These are phyloP conservation scores for Drechslerella dactyloides DNA, from an alignment of 2,329 filamentous ascomycete species.

Conservation along the genomic window DNA sequence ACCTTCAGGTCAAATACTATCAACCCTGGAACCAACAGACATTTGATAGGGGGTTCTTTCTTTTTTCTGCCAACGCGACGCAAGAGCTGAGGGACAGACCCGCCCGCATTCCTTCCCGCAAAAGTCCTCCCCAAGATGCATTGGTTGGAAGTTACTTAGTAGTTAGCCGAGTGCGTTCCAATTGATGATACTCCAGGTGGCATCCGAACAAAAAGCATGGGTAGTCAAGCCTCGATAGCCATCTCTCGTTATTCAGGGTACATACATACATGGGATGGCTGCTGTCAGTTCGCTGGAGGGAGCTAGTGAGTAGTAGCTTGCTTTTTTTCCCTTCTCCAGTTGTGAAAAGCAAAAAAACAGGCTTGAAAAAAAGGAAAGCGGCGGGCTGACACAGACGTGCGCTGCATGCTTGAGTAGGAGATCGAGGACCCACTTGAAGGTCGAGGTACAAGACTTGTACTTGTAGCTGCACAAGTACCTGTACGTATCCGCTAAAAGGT, in stretches of 20 bases:
- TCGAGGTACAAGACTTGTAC: constrained; percentile 13
- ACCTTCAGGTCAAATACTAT: too few relatives aligned
- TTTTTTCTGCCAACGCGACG: neutral
- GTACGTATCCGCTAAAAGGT: constrained; percentile 8
- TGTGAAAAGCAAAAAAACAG: constrained; percentile 9
- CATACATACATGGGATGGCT: neutral
- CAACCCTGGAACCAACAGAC: too few relatives aligned
- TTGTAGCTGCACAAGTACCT: constrained; percentile 33
- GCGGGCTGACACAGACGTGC: constrained; percentile 17
- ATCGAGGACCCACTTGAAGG: neutral
- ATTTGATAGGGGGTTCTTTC: too few relatives aligned
- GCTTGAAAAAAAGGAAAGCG: constrained; percentile 5
- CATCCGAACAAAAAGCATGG: neutral
- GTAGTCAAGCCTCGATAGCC: too few relatives aligned
- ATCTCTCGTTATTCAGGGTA: too few relatives aligned
- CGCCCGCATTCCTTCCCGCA: constrained; percentile 3
- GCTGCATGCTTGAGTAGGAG: constrained; percentile 18
- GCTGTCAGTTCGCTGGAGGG: neutral
- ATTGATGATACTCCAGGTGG: neutral
- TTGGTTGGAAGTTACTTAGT: too few relatives aligned
- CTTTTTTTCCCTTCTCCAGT: constrained; percentile 14
- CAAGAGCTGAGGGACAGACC: neutral
- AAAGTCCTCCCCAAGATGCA: neutral
- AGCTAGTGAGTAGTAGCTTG: neutral
- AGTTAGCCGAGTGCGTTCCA: neutral